Percentiles rank a stretch among this genome's conserved stretches.
phyloP scores from a whole-genome alignment of 169 alveolate genomes.

The Plasmodium inui region DNA sequence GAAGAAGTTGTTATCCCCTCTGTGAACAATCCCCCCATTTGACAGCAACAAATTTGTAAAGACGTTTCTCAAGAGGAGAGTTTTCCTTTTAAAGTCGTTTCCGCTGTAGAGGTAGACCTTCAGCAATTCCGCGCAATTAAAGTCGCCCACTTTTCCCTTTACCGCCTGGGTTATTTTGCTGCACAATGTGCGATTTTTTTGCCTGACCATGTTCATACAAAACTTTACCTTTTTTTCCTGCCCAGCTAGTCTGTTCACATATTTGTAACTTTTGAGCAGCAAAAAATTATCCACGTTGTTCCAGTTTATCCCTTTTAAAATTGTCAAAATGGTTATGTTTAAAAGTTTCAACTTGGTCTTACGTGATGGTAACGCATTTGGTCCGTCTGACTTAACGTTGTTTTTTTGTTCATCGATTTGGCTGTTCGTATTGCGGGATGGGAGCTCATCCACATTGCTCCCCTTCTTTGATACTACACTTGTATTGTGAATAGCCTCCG shows the following conservation, averaged over 20 bases:
- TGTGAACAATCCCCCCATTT: not conserved
- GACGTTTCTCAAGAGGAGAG: not conserved
- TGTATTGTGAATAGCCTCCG: not conserved
- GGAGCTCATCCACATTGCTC: not conserved
- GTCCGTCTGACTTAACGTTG: not conserved
- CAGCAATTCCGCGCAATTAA: conserved; percentile 17
- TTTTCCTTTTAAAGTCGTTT: conserved; percentile 1
- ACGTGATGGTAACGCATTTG: not conserved
- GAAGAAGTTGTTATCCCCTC: not conserved
- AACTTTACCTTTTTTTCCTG: not conserved
- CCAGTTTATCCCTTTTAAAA: not conserved
- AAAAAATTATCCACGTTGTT: not conserved
- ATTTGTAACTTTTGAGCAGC: conserved; percentile 45
- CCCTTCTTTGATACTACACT: not conserved
- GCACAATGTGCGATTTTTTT: not conserved
- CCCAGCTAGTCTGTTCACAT: conserved; percentile 12
- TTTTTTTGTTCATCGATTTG: not conserved
- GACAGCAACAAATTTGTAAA: conserved; percentile 12
- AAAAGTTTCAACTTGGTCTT: not conserved
- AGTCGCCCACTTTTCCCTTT: not conserved
- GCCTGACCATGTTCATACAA: not conserved
- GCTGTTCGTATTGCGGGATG: not conserved
- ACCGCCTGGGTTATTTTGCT: not conserved
- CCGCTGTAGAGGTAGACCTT: conserved; percentile 25
- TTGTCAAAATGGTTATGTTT: not conserved